phyloP scores from a whole-genome alignment of 2,329 filamentous ascomycete species.

The Macroventuria anomochaeta region DNA sequence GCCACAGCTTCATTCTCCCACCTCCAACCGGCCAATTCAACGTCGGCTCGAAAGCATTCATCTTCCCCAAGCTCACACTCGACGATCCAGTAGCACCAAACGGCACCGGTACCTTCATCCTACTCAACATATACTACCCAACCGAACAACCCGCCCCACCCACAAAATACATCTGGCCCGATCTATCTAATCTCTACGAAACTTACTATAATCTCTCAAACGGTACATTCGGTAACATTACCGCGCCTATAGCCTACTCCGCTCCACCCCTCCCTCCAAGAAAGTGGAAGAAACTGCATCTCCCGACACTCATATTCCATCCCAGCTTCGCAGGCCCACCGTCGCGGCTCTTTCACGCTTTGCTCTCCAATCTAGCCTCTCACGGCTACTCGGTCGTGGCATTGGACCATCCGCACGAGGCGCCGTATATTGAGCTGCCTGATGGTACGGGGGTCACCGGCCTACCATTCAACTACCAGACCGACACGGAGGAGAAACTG shows the following conservation, averaged over 20 bases:
- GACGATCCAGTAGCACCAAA: slow-evolving; percentile 23
- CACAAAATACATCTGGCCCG: background rate
- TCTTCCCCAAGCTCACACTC: slow-evolving; percentile 17
- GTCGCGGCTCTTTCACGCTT: slow-evolving; percentile 11
- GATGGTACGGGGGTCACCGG: slow-evolving; percentile 16
- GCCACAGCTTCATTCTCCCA: slow-evolving; percentile 15
- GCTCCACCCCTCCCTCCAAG: background rate
- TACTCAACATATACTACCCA: slow-evolving; percentile 26
- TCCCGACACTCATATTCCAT: slow-evolving; percentile 19
- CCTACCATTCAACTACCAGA: slow-evolving; percentile 4
- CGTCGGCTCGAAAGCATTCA: slow-evolving; percentile 20
- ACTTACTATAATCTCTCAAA: background rate
- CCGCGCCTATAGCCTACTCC: background rate
- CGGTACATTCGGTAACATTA: background rate
- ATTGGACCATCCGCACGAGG: slow-evolving; percentile 27
- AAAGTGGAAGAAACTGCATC: background rate
- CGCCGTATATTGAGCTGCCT: slow-evolving; percentile 24
- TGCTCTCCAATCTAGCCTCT: slow-evolving; percentile 21
- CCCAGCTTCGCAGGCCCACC: slow-evolving; percentile 20
- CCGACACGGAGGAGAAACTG: background rate
- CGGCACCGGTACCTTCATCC: slow-evolving; percentile 13
- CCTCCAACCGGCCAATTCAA: slow-evolving; percentile 23
- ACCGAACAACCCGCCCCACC: slow-evolving; percentile 13
- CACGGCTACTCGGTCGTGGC: slow-evolving; percentile 21
- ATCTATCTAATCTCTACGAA: background rate